Evolutionary conservation across 352 stramenopile genomes (phyloP).

Genomic region (Thalassiosira allenii): DNA sequence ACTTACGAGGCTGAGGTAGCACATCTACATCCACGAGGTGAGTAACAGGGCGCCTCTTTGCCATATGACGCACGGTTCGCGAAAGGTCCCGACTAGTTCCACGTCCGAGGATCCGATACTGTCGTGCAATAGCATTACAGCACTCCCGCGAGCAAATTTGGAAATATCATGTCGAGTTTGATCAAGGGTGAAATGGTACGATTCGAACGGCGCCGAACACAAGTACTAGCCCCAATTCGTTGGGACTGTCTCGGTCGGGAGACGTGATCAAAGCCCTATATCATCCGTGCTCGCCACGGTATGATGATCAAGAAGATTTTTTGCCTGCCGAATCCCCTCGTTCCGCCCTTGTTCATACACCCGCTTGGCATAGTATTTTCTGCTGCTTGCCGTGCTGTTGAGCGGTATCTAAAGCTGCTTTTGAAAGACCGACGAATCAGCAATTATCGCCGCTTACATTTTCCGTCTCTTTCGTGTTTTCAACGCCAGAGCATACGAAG

Average conservation of each 20-base stretch:
- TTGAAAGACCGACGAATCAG: background rate
- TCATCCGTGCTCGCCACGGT: background rate
- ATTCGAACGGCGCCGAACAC: background rate
- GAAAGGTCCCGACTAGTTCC: slow-evolving; percentile 1
- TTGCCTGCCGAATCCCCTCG: background rate
- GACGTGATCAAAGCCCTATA: background rate
- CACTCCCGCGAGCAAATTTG: too few relatives aligned
- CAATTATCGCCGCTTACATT: too few relatives aligned
- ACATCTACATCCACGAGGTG: too few relatives aligned
- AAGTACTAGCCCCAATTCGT: background rate
- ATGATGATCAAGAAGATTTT: background rate
- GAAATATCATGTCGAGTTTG: too few relatives aligned
- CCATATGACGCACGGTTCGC: background rate
- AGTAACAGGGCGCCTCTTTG: too few relatives aligned
- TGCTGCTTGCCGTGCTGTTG: background rate
- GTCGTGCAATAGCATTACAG: background rate
- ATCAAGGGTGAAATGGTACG: too few relatives aligned
- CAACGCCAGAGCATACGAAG: too few relatives aligned
- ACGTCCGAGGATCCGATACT: background rate
- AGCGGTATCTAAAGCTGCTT: background rate
- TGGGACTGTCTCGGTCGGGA: background rate
- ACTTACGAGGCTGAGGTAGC: too few relatives aligned
- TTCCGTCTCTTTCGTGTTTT: too few relatives aligned
- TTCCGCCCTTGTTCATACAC: background rate
- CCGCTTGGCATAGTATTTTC: background rate